Evolutionary conservation across 2,329 filamentous ascomycete genomes (phyloP), one percentile per base, ranked within the genome.

Genomic region (Lachnellula hyalina): DNA sequence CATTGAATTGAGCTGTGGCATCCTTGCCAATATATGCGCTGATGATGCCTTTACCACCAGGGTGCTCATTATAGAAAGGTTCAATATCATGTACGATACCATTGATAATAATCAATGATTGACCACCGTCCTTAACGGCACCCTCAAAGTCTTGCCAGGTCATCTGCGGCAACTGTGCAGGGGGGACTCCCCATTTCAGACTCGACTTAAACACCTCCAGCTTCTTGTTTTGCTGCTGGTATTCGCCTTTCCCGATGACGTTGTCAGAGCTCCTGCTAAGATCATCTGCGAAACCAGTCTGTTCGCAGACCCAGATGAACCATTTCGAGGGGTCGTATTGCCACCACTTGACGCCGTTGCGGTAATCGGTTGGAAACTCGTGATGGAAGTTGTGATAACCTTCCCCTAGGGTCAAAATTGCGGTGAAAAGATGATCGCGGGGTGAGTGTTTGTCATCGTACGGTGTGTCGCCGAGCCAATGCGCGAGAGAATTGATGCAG

Each of bases 361-460:
- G 87, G 82, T 93, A 94, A 73, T 94, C 89, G n/a, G 88, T 91
- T 51, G 89, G 89, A 75, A 94, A 94, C 73, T 94, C 89, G 78
- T 94, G 89, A 76, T 94, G 89, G 81, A 94, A 94, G 80, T 93
- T 94, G 81, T 93, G 89, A 76, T 94, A 94, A 21, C 89, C 89
- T 75, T 90, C 89, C 38, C 89, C 89, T 23, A 94, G 85, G 38
- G 89, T 94, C 63, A 90, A 84, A n/a, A 93, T 75, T 28, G 89
- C 89, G 32, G 89, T 93, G 73, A 94, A 82, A 69, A 91, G 80
- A 74, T 93, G 89, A 67, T 94, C 89, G 70, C 89, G 86, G 58
- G 89, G 89, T 53, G 86, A 90, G 82, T 94, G 92, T 73, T 88
- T 87, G 79, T 94, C 89, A 65, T 94, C 89, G 70, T 93, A 94